Base-by-base conservation (phyloP, 73 alveolate species). In the Paramecium octaurelia region DNA sequence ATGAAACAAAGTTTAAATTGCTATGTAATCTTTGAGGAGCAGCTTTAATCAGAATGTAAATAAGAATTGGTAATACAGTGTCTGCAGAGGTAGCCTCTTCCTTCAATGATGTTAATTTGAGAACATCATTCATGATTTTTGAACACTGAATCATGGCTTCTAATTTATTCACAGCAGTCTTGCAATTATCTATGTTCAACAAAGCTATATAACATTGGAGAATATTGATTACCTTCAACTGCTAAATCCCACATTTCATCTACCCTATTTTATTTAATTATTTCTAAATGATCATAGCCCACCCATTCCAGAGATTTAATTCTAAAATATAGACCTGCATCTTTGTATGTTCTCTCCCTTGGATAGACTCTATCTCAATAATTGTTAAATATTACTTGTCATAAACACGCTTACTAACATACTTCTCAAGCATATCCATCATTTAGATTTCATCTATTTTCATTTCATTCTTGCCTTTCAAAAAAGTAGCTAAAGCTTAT, bases 211-310 rank as follows among this genome's bases (percentile, higher is more conserved):
- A 29, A 31, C n/a, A 59, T 8, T 58, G 38, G 27, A 60, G 24
- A 58, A 59, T 3, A 29, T 0, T 29, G n/a, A 34, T 23, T 64
- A 87, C 93, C 93, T 36, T 87, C 85, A 8, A 64, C 93, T 14
- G 93, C 83, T 1, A 87, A 43, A 58, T 60, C 88, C 93, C 93
- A 87, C 93, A 87, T 87, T 35, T 87, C 93, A 40, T 87, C 93
- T 18, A 87, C 93, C 20, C 93, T 87, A 60, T 87, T 87, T 8
- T 64, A 73, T 35, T 87, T 87, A 64, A 58, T 50, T 23, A 87
- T 87, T 42, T 87, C 93, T 35, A 87, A 43, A 20, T 87, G 73
- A 21, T 68, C 88, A 87, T 87, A 87, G 23, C 31, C 42, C 21
- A 87, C 35, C 93, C 93, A 87, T 38, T 77, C 85, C 12, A 87